Base-by-base conservation (phyloP, 148 eudicot species). In the Dysphania ambrosioides region DNA sequence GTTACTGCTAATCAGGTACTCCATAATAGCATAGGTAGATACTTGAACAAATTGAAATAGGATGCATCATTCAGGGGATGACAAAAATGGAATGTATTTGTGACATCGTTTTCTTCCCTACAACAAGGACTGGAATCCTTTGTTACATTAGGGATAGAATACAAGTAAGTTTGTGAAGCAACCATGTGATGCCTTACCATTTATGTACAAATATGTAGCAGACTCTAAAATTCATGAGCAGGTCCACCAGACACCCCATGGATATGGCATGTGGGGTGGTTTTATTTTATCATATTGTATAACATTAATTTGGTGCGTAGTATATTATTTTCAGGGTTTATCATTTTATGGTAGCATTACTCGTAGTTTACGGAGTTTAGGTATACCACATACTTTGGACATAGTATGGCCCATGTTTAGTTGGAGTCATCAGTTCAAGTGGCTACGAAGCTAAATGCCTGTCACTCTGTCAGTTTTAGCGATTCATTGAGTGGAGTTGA, bases 181-280 rank as follows among this genome's bases (percentile, higher is more conserved):
- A 66, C 49, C 44, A 66, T 36, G 69, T 53, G 55, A 18, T 21
- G 21, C 42, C 23, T 51, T 51, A 47, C 31, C 74, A 56, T 27
- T 47, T 47, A 47, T 47, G 53, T 47, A 4, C 53, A 47, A 47
- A 12, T 0, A 47, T 47, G 16, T 16, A 47, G 53, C 19, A 13
- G 18, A 47, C 16, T 47, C 53, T n/a, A 15, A 15, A 47, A 2
- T 47, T 47, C 16, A 47, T 47, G 0, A 47, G 16, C 13, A 11
- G 65, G 65, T 30, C 26, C 51, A 73, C 51, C 51, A 44, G 13
- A 72, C 76, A 38, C 68, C 55, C 38, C 30, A 73, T 61, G 26
- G 69, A 31, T 42, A 62, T 5, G 5, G 68, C 76, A 73, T 73
- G 76, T 73, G 68, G 76, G 76, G 68, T 73, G 59, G 76, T 73